Conservation (phyloP, 2,329 filamentous ascomycete species). For the Leptosphaerulina australis region DNA sequence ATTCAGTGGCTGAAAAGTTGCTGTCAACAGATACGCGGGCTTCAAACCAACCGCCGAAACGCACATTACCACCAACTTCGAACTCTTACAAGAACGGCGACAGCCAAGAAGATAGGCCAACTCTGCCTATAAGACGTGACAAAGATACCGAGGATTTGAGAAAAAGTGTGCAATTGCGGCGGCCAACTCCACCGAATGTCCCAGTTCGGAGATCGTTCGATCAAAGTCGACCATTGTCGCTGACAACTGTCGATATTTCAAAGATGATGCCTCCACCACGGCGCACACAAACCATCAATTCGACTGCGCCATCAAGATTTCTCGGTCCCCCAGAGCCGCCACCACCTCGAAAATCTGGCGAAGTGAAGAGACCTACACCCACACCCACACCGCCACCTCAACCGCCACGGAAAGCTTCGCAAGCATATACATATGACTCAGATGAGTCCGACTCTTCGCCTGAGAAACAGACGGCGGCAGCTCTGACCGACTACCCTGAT, state of each 20-base stretch:
- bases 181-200: conserved; percentile 39
- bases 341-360: conserved; percentile 44
- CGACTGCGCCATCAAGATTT: conserved; percentile 24
- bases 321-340: conserved; percentile 43
- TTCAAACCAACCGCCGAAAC: conserved; percentile 27
- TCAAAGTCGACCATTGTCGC: conserved; percentile 34
- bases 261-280: conserved; percentile 45
- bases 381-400: conserved; percentile 18
- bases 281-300: conserved; percentile 40
- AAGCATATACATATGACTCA: conserved; percentile 53
- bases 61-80: conserved; percentile 20
- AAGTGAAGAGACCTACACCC: conserved; percentile 38
- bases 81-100: conserved; percentile 25
- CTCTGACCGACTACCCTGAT: conserved; percentile 76
- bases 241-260: conserved; percentile 34
- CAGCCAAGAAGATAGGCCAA: conserved; percentile 55
- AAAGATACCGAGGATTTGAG: conserved; percentile 44
- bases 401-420: conserved; percentile 18
- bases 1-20: conserved; percentile 37
- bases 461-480: conserved; percentile 58
- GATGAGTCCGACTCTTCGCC: conserved; percentile 54
- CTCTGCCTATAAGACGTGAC: conserved; percentile 54
- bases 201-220: conserved; percentile 47
- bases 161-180: conserved; percentile 43
- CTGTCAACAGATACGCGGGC: conserved; percentile 30